These are phyloP conservation scores for Microdochium trichocladiopsis DNA, from an alignment of 2,329 filamentous ascomycete species.

Conservation along the genomic window DNA sequence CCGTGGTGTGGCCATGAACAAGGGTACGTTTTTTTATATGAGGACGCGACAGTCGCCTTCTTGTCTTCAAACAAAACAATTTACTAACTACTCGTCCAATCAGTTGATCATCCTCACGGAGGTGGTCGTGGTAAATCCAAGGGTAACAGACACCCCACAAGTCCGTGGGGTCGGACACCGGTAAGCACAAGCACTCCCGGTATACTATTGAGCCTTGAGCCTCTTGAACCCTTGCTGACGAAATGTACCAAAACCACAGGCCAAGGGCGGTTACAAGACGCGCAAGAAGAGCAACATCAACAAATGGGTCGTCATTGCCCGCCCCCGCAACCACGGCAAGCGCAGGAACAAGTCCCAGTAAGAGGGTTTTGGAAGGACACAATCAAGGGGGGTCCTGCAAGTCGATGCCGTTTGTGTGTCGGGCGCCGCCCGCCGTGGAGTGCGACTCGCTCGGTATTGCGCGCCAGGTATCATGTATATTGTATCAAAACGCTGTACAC, in stretches of 20 bases:
- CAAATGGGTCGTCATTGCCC: constrained; percentile 79
- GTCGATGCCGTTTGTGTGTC: too few relatives aligned
- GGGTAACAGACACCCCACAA: constrained; percentile 92
- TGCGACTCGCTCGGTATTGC: too few relatives aligned
- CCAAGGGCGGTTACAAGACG: constrained; percentile 89
- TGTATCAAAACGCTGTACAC: too few relatives aligned
- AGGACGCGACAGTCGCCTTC: too few relatives aligned
- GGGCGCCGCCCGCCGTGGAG: too few relatives aligned
- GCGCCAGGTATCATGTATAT: too few relatives aligned
- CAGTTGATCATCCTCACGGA: constrained; percentile 93
- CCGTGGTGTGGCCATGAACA: constrained; percentile 97
- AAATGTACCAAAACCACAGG: constrained; percentile 25
- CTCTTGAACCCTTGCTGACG: neutral
- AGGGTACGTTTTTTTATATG: constrained; percentile 47
- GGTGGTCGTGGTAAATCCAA: constrained; percentile 99
- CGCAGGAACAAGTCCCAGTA: constrained; percentile 53
- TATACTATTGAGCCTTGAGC: too few relatives aligned
- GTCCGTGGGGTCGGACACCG: constrained; percentile 83
- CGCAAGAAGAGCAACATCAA: constrained; percentile 83
- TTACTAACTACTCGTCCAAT: neutral
- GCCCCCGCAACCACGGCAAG: constrained; percentile 86
- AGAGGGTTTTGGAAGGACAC: too few relatives aligned
- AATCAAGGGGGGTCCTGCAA: too few relatives aligned
- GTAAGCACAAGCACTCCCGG: constrained; percentile 51
- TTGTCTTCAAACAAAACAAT: too few relatives aligned